Conservation (phyloP, 345 rosid genomes). For the Acer saccharum region DNA sequence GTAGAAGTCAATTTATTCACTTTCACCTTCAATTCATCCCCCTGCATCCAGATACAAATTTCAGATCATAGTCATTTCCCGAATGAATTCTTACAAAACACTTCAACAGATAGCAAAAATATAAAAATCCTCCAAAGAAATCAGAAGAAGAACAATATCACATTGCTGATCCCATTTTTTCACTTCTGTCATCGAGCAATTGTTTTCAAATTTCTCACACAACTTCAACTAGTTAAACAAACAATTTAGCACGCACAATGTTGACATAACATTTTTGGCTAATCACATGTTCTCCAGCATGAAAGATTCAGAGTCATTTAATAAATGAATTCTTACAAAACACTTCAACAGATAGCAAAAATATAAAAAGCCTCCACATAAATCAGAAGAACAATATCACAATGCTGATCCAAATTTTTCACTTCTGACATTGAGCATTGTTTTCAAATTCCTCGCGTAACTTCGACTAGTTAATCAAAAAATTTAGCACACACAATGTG, state of each 20-base stretch:
- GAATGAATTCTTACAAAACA: neutral
- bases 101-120: neutral
- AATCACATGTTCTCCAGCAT: neutral
- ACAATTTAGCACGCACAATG: neutral
- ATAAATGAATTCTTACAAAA: no score
- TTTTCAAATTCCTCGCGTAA: neutral
- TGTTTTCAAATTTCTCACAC: neutral
- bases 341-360: neutral
- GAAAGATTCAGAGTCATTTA: neutral
- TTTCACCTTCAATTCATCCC: conserved; percentile 76
- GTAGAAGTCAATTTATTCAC: conserved; percentile 91
- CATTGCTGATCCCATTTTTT: neutral
- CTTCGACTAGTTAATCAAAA: neutral
- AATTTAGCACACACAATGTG: neutral
- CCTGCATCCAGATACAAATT: conserved; percentile 39
- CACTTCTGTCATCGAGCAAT: neutral
- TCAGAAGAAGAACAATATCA: neutral
- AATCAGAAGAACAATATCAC: neutral
- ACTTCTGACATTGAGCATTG: neutral
- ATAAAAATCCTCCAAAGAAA: neutral
- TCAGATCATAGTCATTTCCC: neutral
- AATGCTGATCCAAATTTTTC: neutral
- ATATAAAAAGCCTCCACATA: neutral
- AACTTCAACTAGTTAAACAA: neutral
- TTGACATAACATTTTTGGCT: neutral